Percentiles rank a stretch among this genome's conserved stretches.
phyloP scores from a whole-genome alignment of 1,139 yeast genomes.

The Yamadazyma dushanensis region DNA sequence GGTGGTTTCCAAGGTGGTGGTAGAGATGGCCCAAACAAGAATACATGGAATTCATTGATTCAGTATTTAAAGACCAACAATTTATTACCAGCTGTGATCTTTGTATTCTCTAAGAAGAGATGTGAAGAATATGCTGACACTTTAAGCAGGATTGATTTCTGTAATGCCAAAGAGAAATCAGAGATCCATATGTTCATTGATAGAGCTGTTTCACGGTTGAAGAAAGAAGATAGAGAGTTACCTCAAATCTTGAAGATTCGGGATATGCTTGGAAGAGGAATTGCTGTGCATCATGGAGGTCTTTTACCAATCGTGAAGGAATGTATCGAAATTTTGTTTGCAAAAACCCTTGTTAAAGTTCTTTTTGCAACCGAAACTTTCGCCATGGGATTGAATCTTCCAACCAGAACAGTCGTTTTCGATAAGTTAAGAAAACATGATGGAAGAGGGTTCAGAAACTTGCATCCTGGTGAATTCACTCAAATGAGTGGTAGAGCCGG shows the following conservation, averaged over 20 bases:
- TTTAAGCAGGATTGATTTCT: constrained; percentile 71
- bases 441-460: constrained; percentile 76
- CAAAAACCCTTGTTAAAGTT: constrained; percentile 82
- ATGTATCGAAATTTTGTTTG: constrained; percentile 87
- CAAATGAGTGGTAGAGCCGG: constrained; percentile 99
- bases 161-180: constrained; percentile 79
- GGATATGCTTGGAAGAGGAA: constrained; percentile 84
- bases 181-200: constrained; percentile 93
- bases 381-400: constrained; percentile 96
- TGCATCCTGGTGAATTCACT: constrained; percentile 94
- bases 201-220: constrained; percentile 80
- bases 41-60: constrained; percentile 76
- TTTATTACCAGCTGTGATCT: constrained; percentile 84
- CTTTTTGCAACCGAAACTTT: constrained; percentile 97
- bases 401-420: constrained; percentile 95
- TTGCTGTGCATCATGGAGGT: constrained; percentile 98
- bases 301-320: constrained; percentile 93
- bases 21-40: constrained; percentile 74
- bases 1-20: constrained; percentile 37
- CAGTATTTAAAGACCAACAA: constrained; percentile 65
- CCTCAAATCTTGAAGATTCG: constrained; percentile 87
- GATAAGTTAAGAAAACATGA: constrained; percentile 85
- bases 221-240: constrained; percentile 86
- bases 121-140: constrained; percentile 93
- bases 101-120: constrained; percentile 89